Conservation (phyloP, 208 protist species). For the Polymyxa betae region DNA sequence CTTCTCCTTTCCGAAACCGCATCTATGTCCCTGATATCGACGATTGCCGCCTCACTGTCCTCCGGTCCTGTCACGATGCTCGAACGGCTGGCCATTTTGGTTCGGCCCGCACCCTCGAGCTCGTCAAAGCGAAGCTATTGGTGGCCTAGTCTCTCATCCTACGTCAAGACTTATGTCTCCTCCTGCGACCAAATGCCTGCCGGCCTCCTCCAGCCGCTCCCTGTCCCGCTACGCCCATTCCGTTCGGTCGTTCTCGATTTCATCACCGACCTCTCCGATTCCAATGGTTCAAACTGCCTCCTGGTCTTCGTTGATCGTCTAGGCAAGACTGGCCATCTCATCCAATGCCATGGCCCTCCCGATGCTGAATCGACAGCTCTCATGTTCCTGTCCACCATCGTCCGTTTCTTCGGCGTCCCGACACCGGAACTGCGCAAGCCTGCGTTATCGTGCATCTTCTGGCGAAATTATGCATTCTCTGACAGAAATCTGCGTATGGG, state of each 20-base stretch:
- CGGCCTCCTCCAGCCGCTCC: neutral
- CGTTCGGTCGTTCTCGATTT: neutral
- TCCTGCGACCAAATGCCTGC: neutral
- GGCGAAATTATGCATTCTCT: no score
- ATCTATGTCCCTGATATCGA: neutral
- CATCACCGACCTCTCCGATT: neutral
- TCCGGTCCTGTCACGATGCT: neutral
- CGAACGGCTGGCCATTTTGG: constrained; percentile 38
- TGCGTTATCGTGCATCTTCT: no score
- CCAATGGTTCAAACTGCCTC: neutral
- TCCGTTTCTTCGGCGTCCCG: no score
- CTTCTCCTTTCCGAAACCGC: neutral
- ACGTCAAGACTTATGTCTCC: neutral
- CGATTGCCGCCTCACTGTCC: constrained; percentile 20
- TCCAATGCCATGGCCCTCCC: no score
- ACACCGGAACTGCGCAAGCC: no score
- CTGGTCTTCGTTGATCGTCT: neutral
- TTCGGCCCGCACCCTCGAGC: neutral
- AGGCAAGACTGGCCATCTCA: neutral
- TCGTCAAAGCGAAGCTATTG: neutral
- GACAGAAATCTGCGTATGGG: no score
- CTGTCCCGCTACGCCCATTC: neutral
- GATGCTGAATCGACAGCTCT: no score
- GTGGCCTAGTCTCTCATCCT: neutral
- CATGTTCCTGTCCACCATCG: no score